Evolutionary conservation across 1,284 basidiomycete genomes (phyloP), one percentile per base, ranked within the genome.

Genomic region (Pascua guehoae): DNA sequence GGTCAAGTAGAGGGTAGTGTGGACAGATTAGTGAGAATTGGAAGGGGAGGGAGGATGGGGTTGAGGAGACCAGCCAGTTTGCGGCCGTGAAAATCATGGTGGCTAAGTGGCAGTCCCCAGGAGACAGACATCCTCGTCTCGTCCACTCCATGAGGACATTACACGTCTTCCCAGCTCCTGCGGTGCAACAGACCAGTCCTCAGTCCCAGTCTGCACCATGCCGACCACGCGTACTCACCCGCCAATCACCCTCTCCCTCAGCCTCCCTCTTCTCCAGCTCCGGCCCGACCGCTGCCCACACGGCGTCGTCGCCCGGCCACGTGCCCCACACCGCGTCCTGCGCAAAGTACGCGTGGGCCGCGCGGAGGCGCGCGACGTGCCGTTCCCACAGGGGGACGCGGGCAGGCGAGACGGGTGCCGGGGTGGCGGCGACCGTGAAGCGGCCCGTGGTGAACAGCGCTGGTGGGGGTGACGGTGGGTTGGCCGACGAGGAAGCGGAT

Each of bases 401-500:
- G 0, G 49, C 54, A n/a, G 45, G 51, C 24, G 47, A 48, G 41
- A 66, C 17, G 1, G 58, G 37, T 15, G 38, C 41, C 8, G 43
- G 4, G 8, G 44, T 8, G 12, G 41, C 39, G 15, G 64, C 46
- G n/a, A 65, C 63, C 3, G 69, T 71, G 58, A 65, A 74, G 7
- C 74, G 66, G 24, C 66, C 54, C 4, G 74, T 76, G 14, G 70
- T 69, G 60, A 76, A 74, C 16, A 74, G 56, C 1, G 67, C 41
- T 5, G 61, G 58, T 7, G 3, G 24, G 24, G 24, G 24, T 32
- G 24, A 7, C 24, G 24, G 24, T 32, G 24, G 4, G 24, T 32
- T 32, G 24, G 24, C n/a, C 3, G 24, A 32, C 24, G 4, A 32
- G 24, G n/a, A n/a, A n/a, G n/a, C n/a, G n/a, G n/a, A n/a, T n/a